Evolutionary conservation across 345 rosid species (phyloP).

Genomic region (Odontarrhena argentea): DNA sequence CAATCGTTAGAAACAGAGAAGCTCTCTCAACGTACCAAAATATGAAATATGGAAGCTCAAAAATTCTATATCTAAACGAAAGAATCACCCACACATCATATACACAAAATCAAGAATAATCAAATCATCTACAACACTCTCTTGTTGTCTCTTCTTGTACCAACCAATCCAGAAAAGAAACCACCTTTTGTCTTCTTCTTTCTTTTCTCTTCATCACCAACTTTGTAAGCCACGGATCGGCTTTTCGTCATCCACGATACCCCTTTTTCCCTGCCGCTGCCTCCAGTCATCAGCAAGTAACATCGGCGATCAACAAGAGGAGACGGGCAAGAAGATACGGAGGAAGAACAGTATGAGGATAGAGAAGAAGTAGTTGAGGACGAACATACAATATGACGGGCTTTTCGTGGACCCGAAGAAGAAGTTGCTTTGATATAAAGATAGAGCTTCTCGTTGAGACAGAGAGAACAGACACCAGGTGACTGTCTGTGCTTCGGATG

Average conservation of each 20-base stretch:
- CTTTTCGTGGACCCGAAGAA: constrained; percentile 13
- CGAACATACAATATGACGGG: constrained; percentile 19
- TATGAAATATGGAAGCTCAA: too few species aligned
- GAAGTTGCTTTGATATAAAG: constrained; percentile 31
- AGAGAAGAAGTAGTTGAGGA: constrained; percentile 36
- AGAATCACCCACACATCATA: constrained; percentile 16
- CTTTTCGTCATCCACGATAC: constrained; percentile 39
- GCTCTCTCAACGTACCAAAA: too few species aligned
- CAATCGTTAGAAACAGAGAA: too few species aligned
- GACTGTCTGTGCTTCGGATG: constrained; percentile 43
- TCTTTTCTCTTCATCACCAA: constrained; percentile 29
- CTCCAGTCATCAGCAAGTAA: constrained; percentile 27
- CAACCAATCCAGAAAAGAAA: constrained; percentile 35
- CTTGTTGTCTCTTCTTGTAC: constrained; percentile 29
- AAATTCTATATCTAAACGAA: constrained; percentile 20
- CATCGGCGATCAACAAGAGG: constrained; percentile 25
- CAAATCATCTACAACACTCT: constrained; percentile 29
- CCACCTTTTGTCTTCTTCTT: constrained; percentile 22
- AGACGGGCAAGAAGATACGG: constrained; percentile 44
- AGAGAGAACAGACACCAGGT: constrained; percentile 43
- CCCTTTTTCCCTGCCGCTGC: constrained; percentile 24
- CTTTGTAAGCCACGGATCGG: constrained; percentile 36
- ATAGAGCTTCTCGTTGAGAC: constrained; percentile 42
- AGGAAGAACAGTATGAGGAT: constrained; percentile 34
- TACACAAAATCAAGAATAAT: constrained; percentile 10